These are phyloP conservation scores for Ephemerocybe angulata DNA, from an alignment of 768 basidiomycete species.

Conservation along the genomic window DNA sequence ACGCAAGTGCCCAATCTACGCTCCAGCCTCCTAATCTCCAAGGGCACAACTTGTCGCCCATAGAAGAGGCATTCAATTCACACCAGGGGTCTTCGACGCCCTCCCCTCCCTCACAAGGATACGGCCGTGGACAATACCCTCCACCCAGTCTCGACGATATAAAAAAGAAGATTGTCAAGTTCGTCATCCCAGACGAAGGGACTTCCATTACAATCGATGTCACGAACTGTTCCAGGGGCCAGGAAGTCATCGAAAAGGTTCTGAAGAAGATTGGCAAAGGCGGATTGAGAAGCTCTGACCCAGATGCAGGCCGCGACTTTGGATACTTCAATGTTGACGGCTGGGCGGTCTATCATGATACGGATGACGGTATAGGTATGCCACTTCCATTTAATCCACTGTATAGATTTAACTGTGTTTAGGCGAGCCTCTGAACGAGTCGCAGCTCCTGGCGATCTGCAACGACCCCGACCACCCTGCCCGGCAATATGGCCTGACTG, in stretches of 20 bases:
- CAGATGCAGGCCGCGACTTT: constrained; percentile 42
- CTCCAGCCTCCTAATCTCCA: constrained; percentile 32
- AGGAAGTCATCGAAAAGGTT: constrained; percentile 85
- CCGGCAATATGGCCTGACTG: constrained; percentile 73
- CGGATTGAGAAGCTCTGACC: constrained; percentile 38
- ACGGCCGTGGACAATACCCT: constrained; percentile 28
- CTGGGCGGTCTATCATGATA: constrained; percentile 81
- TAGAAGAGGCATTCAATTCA: constrained; percentile 58
- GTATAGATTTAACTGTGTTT: constrained; percentile 9
- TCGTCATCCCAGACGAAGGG: constrained; percentile 79
- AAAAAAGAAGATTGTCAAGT: constrained; percentile 83
- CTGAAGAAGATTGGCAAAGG: constrained; percentile 86
- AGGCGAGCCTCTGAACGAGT: constrained; percentile 79
- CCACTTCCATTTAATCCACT: constrained; percentile 10
- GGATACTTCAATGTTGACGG: constrained; percentile 81
- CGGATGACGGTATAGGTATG: constrained; percentile 53
- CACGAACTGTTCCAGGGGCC: constrained; percentile 72
- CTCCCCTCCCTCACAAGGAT: constrained; percentile 47
- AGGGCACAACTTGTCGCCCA: constrained; percentile 60
- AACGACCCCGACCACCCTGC: constrained; percentile 75
- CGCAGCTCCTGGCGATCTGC: constrained; percentile 78
- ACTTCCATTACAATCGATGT: constrained; percentile 77
- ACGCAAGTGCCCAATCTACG: constrained; percentile 50
- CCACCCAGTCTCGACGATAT: constrained; percentile 61
- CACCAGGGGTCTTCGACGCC: constrained; percentile 34